Evolutionary conservation across 208 protist species (phyloP), one percentile per base, ranked within the genome.

Genomic region (Leishmania tropica): DNA sequence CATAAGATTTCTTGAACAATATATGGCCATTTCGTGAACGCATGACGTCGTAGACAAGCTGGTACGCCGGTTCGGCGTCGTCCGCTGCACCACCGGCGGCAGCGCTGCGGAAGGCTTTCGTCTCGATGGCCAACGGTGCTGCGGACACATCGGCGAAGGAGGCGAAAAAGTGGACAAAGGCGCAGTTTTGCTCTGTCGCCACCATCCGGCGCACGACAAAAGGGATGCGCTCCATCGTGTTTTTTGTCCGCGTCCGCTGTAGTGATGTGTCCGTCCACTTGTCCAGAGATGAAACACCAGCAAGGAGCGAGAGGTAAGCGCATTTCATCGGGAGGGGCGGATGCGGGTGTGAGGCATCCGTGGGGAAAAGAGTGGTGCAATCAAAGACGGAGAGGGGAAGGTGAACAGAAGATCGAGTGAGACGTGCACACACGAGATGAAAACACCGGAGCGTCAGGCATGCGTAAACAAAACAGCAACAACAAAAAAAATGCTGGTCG

Each of bases 41-140:
- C 91, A 96, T 94, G 10, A 96, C 87, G 80, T 96, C 94, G 76
- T 97, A 97, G 24, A 97, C 77, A 13, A 95, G 71, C 54, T 81
- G 82, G 74, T 86, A 91, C 48, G 45, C 37, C 10, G 45, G 45
- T 70, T 53, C 5, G 1, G 78, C 45, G 40, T 17, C 40, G 28
- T 48, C 74, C 10, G 28, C 48, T 40, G 64, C 71, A 11, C 42
- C 45, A 35, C 6, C 56, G 5, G 62, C 45, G 8, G 62, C 70
- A 53, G 31, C 15, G 10, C 37, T 60, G 56, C 13, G 51, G 47
- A 74, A 78, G 24, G 21, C 58, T 5, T 80, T 24, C 6, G 67
- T 51, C 24, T 67, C 53, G 21, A 89, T 21, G 28, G n/a, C 45
- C 62, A 65, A n/a, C 1, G 74, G 81, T 0, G 62, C 7, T 8